Conservation (phyloP, 306 rosid species). For the Pterocarpus macrocarpus region DNA sequence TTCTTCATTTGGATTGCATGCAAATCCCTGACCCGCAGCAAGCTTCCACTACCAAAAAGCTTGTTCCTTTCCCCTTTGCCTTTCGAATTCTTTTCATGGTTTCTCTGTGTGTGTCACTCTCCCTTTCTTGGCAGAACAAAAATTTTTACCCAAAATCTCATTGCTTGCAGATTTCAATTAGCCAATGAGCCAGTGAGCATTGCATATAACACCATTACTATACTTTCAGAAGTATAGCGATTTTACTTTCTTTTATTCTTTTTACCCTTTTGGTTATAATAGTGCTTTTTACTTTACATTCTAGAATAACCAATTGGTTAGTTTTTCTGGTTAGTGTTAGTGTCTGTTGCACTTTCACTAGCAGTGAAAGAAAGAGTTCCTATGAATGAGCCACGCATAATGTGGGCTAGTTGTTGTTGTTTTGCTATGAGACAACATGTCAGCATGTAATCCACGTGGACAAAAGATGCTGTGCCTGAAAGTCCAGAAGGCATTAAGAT, state of each 20-base stretch:
- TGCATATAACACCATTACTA: neutral
- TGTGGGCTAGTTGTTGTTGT: neutral
- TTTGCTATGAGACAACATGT: constrained; percentile 20
- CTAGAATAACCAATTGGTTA: neutral
- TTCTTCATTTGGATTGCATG: constrained; percentile 42
- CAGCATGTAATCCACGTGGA: constrained; percentile 55
- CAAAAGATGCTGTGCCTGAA: constrained; percentile 25
- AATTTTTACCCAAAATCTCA: constrained; percentile 18
- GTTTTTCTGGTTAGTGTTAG: constrained; percentile 27
- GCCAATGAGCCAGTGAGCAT: neutral
- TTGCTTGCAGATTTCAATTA: neutral
- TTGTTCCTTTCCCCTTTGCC: neutral
- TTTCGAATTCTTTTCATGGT: constrained; percentile 18
- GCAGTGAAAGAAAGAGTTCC: neutral
- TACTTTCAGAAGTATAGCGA: neutral
- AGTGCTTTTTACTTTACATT: constrained; percentile 4
- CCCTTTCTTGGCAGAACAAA: constrained; percentile 30
- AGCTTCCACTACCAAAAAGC: constrained; percentile 38
- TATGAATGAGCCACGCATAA: neutral
- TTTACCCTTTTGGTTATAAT: neutral
- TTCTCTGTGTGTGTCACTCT: neutral
- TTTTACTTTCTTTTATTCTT: neutral
- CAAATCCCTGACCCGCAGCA: constrained; percentile 34
- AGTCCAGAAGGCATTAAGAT: constrained; percentile 42
- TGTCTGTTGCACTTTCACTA: neutral